Evolutionary conservation across 2,329 filamentous ascomycete species (phyloP).

Genomic region (Colletotrichum sp.): DNA sequence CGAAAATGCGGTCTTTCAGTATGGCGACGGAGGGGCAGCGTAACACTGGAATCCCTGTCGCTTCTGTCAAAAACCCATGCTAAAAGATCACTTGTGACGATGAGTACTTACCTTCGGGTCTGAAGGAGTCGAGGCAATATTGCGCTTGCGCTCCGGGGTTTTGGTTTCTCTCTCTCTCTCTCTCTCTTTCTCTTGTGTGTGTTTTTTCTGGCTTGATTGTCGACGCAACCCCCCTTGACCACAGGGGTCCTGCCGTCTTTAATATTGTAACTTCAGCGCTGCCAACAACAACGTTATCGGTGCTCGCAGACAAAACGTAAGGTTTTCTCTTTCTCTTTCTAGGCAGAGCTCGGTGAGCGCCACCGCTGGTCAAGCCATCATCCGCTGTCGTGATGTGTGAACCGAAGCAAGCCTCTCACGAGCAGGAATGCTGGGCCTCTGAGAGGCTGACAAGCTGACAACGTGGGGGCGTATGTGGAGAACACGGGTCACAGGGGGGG

Average conservation of each 20-base stretch:
- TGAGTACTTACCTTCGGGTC: not conserved
- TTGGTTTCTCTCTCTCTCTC: not conserved
- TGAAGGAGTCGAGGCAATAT: not conserved
- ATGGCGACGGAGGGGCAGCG: conserved; percentile 20
- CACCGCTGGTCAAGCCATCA: not conserved
- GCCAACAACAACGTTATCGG: not conserved
- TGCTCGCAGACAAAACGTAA: not conserved
- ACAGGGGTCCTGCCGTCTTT: not conserved
- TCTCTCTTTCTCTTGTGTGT: not conserved
- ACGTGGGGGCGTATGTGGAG: not conserved
- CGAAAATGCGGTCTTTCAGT: conserved; percentile 18
- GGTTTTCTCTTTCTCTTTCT: not conserved
- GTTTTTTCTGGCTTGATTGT: not conserved
- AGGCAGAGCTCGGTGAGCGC: not conserved
- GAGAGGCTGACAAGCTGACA: conserved; percentile 4
- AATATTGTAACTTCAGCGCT: not conserved
- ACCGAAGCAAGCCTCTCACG: not conserved
- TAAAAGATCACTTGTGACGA: not conserved
- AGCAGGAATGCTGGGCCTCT: not conserved
- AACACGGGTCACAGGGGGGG: not conserved
- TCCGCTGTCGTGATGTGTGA: not conserved
- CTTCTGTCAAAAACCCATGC: conserved; percentile 4
- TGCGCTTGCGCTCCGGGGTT: not conserved
- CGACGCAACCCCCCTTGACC: not conserved
- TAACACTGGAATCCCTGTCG: conserved; percentile 18